Evolutionary conservation across 495 filamentous ascomycete genomes (phyloP).

Genomic region (Penicillium fimorum): DNA sequence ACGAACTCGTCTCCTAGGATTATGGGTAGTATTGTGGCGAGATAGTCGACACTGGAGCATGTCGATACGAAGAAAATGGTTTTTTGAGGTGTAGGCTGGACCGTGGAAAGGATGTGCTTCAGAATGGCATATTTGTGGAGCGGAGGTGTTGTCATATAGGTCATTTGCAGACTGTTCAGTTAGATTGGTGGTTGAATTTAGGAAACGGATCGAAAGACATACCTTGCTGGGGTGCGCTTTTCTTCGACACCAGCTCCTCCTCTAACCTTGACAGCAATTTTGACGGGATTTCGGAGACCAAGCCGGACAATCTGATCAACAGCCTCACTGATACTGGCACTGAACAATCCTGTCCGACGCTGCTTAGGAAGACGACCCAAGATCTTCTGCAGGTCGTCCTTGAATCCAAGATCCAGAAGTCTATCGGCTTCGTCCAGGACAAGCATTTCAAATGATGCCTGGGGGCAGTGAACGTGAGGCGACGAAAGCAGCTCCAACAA

Average conservation of each 20-base stretch:
- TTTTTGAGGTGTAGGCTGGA: slow-evolving; percentile 71
- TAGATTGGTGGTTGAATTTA: slow-evolving; percentile 10
- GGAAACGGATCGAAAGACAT: background rate
- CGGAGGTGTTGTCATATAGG: slow-evolving; percentile 72
- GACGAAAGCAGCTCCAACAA: slow-evolving; percentile 85
- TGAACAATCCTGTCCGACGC: slow-evolving; percentile 88
- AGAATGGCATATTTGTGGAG: slow-evolving; percentile 75
- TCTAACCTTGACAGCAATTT: slow-evolving; percentile 88
- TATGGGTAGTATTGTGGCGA: slow-evolving; percentile 72
- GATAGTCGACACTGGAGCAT: slow-evolving; percentile 94
- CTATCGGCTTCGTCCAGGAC: slow-evolving; percentile 94
- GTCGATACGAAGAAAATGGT: slow-evolving; percentile 94
- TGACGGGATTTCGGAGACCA: slow-evolving; percentile 89
- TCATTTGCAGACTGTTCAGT: slow-evolving; percentile 70
- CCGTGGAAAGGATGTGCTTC: slow-evolving; percentile 62
- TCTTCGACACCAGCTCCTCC: slow-evolving; percentile 73
- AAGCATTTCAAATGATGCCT: slow-evolving; percentile 84
- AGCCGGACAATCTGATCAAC: slow-evolving; percentile 89
- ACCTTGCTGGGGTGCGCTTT: slow-evolving; percentile 79
- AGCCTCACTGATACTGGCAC: slow-evolving; percentile 87
- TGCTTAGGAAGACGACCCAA: slow-evolving; percentile 86
- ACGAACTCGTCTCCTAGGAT: slow-evolving; percentile 56
- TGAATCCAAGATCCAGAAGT: slow-evolving; percentile 92
- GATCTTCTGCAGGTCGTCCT: slow-evolving; percentile 83
- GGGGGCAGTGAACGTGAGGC: slow-evolving; percentile 84